A percentile compares a stretch with the other conserved stretches of the same genome.
phyloP scores from a whole-genome alignment of 768 basidiomycete species.

The Austroboletus eburneus region DNA sequence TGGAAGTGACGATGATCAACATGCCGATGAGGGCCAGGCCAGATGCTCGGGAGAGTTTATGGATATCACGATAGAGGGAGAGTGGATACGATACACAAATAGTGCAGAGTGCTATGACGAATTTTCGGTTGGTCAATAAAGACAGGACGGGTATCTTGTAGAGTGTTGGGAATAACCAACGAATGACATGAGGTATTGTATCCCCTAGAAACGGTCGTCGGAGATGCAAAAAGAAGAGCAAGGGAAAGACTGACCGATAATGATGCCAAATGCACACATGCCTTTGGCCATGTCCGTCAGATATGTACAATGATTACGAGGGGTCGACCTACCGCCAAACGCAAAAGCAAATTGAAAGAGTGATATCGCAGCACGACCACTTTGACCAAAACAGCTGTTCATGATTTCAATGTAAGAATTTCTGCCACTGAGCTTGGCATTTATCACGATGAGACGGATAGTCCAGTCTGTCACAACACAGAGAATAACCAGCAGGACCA shows the following conservation, averaged over 20 bases:
- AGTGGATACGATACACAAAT: constrained; percentile 89
- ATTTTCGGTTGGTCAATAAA: constrained; percentile 79
- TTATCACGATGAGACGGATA: constrained; percentile 90
- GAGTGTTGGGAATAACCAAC: constrained; percentile 72
- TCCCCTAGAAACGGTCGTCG: constrained; percentile 52
- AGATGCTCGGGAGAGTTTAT: constrained; percentile 92
- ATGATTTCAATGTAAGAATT: constrained; percentile 93
- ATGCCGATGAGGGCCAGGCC: constrained; percentile 90
- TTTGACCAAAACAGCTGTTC: constrained; percentile 86
- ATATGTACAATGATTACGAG: neutral
- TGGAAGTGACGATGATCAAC: constrained; percentile 85
- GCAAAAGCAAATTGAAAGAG: constrained; percentile 98
- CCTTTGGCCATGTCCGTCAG: constrained; percentile 42
- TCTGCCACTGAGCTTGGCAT: constrained; percentile 92
- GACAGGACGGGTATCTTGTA: constrained; percentile 66
- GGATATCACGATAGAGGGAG: constrained; percentile 94
- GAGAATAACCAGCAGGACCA: constrained; percentile 75
- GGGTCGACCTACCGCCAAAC: constrained; percentile 68
- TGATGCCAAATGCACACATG: constrained; percentile 98
- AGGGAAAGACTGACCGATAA: constrained; percentile 51
- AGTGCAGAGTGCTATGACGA: constrained; percentile 86
- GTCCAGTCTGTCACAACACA: constrained; percentile 96
- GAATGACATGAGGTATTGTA: constrained; percentile 92
- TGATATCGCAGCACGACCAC: constrained; percentile 90
- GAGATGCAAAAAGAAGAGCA: neutral